Conservation (phyloP, 2,329 filamentous ascomycete species). For the Sarocladium oryzae region DNA sequence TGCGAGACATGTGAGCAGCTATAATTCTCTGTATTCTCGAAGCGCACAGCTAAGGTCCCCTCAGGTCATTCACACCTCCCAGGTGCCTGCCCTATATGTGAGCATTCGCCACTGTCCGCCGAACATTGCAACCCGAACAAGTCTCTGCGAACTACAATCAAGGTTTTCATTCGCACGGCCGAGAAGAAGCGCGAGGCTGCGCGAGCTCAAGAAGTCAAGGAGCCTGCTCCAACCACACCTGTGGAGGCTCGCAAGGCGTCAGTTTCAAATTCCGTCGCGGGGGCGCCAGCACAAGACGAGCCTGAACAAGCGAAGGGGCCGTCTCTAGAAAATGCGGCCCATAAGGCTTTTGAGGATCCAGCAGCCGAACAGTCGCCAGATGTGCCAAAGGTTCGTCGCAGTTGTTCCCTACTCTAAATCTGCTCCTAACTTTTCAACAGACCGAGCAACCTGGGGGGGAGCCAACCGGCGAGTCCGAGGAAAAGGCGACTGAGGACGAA, state of each 20-base stretch:
- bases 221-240: constrained; percentile 32
- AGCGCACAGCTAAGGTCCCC: too few relatives aligned
- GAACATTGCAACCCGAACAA: constrained; percentile 88
- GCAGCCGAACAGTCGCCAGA: constrained; percentile 3
- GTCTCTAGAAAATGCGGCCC: constrained; percentile 15
- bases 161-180: constrained; percentile 82
- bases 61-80: constrained; percentile 70
- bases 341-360: background rate
- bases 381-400: constrained; percentile 11
- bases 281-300: constrained; percentile 22
- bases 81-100: constrained; percentile 83
- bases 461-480: background rate
- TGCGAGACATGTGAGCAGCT: constrained; percentile 79
- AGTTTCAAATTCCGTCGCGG: constrained; percentile 16
- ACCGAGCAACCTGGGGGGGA: background rate
- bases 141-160: constrained; percentile 83
- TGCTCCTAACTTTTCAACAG: background rate
- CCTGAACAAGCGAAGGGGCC: too few relatives aligned
- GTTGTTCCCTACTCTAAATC: too few relatives aligned
- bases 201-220: constrained; percentile 43
- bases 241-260: constrained; percentile 26
- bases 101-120: constrained; percentile 79
- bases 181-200: constrained; percentile 79
- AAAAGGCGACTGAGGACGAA: constrained; percentile 11
- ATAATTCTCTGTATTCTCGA: too few relatives aligned